These are phyloP conservation scores for Nitzschia inconspicua DNA, from an alignment of 108 stramenopile species.

Conservation along the genomic window DNA sequence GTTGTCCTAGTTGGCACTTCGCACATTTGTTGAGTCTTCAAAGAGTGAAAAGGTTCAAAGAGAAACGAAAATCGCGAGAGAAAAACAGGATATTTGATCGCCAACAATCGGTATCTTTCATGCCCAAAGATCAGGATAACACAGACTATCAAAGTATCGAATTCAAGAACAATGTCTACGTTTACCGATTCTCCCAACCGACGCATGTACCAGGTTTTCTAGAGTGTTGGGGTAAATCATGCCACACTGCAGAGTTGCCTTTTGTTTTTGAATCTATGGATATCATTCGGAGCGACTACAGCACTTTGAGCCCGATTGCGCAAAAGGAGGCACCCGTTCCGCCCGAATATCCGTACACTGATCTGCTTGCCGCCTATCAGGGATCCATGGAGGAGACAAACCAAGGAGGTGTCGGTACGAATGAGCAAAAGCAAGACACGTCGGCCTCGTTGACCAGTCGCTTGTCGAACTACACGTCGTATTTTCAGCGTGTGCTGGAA, in stretches of 20 bases:
- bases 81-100: neutral
- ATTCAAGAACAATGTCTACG: constrained; percentile 75
- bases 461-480: constrained; percentile 24
- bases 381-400: constrained; percentile 26
- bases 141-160: too few relatives aligned
- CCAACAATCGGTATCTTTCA: neutral
- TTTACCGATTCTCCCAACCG: constrained; percentile 79
- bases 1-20: constrained; percentile 72
- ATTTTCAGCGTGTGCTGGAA: constrained; percentile 44
- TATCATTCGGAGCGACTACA: constrained; percentile 57
- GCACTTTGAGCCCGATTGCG: constrained; percentile 43
- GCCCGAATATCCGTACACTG: constrained; percentile 61
- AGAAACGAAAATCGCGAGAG: constrained; percentile 1
- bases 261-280: constrained; percentile 80
- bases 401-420: neutral
- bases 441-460: neutral
- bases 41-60: constrained; percentile 26
- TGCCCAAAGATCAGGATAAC: neutral
- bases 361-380: constrained; percentile 47
- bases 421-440: neutral
- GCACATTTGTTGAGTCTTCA: constrained; percentile 49
- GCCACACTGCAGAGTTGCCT: constrained; percentile 85
- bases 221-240: constrained; percentile 76
- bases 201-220: constrained; percentile 77
- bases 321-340: constrained; percentile 53